A percentile compares a stretch with the other conserved stretches of the same genome.
Evolutionary conservation across 345 rosid species (phyloP).

Genomic region (Excoecaria agallocha): DNA sequence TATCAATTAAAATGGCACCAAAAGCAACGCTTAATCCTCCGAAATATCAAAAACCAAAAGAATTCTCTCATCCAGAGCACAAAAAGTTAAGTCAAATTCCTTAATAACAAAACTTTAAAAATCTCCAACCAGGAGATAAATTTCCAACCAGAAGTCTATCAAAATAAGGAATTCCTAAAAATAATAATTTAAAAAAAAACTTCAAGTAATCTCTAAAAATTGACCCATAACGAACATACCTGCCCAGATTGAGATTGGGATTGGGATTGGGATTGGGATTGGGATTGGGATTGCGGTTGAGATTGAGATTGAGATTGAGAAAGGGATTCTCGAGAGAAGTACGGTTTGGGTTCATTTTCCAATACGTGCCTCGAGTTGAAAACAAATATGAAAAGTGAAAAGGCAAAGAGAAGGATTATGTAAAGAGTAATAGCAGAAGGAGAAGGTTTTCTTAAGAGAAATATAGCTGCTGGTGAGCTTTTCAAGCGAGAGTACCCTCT

Average conservation of each 20-base stretch:
- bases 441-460: constrained; percentile 23
- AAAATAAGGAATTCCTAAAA: neutral
- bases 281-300: constrained; percentile 10
- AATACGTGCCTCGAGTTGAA: constrained; percentile 26
- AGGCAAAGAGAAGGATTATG: constrained; percentile 33
- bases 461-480: constrained; percentile 6
- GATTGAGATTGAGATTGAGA: constrained; percentile 21
- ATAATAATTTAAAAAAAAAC: no score
- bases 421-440: constrained; percentile 23
- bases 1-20: neutral
- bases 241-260: neutral
- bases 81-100: neutral
- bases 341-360: constrained; percentile 35
- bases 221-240: constrained; percentile 18
- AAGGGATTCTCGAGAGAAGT: constrained; percentile 9
- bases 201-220: neutral
- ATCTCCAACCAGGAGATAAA: neutral
- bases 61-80: no score
- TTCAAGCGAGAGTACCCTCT: no score
- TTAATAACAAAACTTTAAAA: neutral
- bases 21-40: neutral
- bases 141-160: neutral
- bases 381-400: constrained; percentile 32
- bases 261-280: neutral
- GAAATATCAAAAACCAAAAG: neutral